Evolutionary conservation across 768 basidiomycete species (phyloP), one percentile per base, ranked within the genome.

Genomic region (Fomitopsis serialis): DNA sequence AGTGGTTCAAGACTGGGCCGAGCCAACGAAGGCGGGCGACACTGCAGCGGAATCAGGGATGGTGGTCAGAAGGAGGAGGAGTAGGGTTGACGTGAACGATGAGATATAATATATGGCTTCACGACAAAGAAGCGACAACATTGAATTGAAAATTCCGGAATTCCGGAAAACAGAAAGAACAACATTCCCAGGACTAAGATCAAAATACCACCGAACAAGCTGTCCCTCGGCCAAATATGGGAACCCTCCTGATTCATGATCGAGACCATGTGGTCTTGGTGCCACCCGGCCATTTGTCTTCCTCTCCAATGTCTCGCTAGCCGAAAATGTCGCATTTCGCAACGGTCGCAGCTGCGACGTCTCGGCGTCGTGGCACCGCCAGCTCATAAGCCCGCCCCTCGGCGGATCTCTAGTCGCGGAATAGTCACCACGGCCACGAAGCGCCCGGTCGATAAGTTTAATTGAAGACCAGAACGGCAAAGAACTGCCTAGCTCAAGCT

Each of bases 81-180:
- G 43, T 51, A 56, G 55, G 49, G 53, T 61, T 64, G 60, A 57
- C 60, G 56, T 60, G 59, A 54, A 55, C 27, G 48, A 49, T 40
- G 59, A 49, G 58, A 61, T 64, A 66, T 64, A 63, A 64, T 61
- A 61, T 59, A 59, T 43, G 61, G 55, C 50, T 44, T 44, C 53
- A 59, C 37, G 37, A 56, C 55, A 58, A 54, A 60, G 58, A 61
- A 62, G 65, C 61, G 59, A 59, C 62, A 64, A 66, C 63, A 66
- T 66, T 64, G 57, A 64, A 66, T 66, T 57, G 58, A 58, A 57
- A 61, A 48, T 59, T 45, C 52, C 58, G 60, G 63, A 64, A 61
- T 61, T 63, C 60, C 61, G 58, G 59, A 66, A 66, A 66, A 66
- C 63, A 64, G 25, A 63, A 60, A 61, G 59, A 48, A 61, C 60